Percentiles rank a stretch among this genome's conserved stretches.
Evolutionary conservation across 495 filamentous ascomycete genomes (phyloP).

Genomic region (Hypoxylon fragiforme): DNA sequence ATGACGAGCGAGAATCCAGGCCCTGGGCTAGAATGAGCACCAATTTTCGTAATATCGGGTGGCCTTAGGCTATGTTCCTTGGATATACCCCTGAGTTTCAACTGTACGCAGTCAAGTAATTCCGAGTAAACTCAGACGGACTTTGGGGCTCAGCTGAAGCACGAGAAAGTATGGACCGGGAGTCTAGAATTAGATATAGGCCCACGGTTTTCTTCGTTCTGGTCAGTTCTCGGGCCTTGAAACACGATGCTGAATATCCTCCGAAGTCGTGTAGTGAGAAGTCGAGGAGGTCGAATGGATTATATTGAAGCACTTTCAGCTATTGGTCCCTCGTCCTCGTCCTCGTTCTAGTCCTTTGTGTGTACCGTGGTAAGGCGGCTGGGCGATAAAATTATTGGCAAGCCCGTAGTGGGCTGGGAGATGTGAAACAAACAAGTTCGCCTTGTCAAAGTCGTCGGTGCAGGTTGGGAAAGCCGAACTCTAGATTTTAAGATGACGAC

Average conservation of each 20-base stretch:
- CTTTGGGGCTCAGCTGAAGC: conserved; percentile 6
- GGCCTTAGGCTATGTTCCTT: conserved; percentile 4
- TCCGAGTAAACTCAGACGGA: conserved; percentile 9
- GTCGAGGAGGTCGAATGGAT: not conserved
- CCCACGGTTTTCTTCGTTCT: conserved; percentile 3
- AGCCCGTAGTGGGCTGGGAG: conserved; percentile 23
- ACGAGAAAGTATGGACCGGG: not conserved
- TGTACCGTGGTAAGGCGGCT: conserved; percentile 21
- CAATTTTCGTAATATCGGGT: conserved; percentile 3
- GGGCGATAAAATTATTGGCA: conserved; percentile 8
- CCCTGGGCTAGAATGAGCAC: conserved; percentile 1
- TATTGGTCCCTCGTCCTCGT: not conserved
- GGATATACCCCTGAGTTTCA: not conserved
- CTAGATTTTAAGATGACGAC: conserved; percentile 32
- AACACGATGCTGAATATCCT: not conserved
- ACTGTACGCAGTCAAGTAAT: conserved; percentile 2
- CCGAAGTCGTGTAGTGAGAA: not conserved
- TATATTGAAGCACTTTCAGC: conserved; percentile 7
- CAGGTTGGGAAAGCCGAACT: conserved; percentile 16
- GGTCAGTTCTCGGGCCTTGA: not conserved
- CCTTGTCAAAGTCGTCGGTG: conserved; percentile 10
- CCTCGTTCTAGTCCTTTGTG: too few species aligned
- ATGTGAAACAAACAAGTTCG: conserved; percentile 18
- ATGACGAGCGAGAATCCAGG: conserved; percentile 7
- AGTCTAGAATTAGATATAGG: conserved; percentile 3